Conservation (phyloP, 768 basidiomycete species). For the Tylopilus intermedius region DNA sequence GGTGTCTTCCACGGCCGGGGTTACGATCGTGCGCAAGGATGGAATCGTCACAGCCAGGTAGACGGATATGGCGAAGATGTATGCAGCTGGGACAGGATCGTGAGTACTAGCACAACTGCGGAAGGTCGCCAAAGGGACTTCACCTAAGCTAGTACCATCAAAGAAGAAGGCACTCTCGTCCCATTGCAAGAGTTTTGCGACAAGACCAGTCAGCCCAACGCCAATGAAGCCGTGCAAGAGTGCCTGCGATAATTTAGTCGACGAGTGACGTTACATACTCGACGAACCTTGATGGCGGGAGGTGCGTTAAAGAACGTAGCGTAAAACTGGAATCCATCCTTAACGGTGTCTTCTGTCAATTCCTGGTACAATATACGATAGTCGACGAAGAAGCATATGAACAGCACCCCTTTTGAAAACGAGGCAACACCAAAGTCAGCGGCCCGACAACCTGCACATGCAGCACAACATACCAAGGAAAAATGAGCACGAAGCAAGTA, state of each 20-base stretch:
- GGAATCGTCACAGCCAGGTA: constrained; percentile 83
- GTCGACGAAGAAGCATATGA: constrained; percentile 86
- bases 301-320: constrained; percentile 90
- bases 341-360: constrained; percentile 57
- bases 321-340: constrained; percentile 87
- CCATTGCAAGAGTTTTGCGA: constrained; percentile 82
- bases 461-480: constrained; percentile 64
- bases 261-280: neutral
- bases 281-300: constrained; percentile 81
- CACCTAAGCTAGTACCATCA: constrained; percentile 85
- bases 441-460: constrained; percentile 14
- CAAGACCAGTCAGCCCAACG: constrained; percentile 67
- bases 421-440: constrained; percentile 1
- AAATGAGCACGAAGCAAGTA: constrained; percentile 83
- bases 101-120: constrained; percentile 7
- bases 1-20: constrained; percentile 53
- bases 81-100: constrained; percentile 48
- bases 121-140: constrained; percentile 16
- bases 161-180: constrained; percentile 93
- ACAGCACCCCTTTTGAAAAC: constrained; percentile 56
- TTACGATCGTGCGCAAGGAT: constrained; percentile 68
- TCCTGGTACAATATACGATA: constrained; percentile 73
- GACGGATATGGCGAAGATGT: constrained; percentile 70
- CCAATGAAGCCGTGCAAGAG: constrained; percentile 82
- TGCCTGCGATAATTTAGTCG: constrained; percentile 44